A percentile compares a stretch with the other conserved stretches of the same genome.
phyloP scores from a whole-genome alignment of 768 basidiomycete genomes.

The Suillus clintonianus region DNA sequence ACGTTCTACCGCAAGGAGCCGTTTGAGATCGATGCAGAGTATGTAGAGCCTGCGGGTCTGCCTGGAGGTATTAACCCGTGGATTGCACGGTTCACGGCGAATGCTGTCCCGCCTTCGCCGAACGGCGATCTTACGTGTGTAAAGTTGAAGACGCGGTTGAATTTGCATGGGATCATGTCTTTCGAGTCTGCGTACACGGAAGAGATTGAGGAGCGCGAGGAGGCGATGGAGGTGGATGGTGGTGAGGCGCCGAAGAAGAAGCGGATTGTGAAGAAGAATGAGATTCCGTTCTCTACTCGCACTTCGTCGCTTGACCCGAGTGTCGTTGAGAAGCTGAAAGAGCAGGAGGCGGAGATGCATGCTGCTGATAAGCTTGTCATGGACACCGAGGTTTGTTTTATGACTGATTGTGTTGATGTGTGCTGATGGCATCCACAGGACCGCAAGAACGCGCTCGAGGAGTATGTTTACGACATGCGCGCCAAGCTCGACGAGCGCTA shows the following conservation, averaged over 20 bases:
- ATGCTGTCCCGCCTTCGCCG: slow-evolving; percentile 69
- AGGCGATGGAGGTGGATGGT: slow-evolving; percentile 70
- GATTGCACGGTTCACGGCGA: slow-evolving; percentile 80
- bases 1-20: slow-evolving; percentile 89
- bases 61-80: slow-evolving; percentile 85
- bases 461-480: slow-evolving; percentile 96
- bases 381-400: slow-evolving; percentile 84
- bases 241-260: slow-evolving; percentile 79
- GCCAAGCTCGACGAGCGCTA: slow-evolving; percentile 90
- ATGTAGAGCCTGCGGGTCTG: slow-evolving; percentile 69
- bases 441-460: slow-evolving; percentile 97
- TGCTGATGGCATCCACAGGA: slow-evolving; percentile 50
- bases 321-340: slow-evolving; percentile 64
- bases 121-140: slow-evolving; percentile 78
- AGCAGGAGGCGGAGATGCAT: slow-evolving; percentile 88
- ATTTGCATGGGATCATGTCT: slow-evolving; percentile 81
- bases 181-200: slow-evolving; percentile 89
- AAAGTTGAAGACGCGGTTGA: slow-evolving; percentile 89
- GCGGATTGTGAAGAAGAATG: slow-evolving; percentile 80
- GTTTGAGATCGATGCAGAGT: slow-evolving; percentile 87
- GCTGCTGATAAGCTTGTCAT: slow-evolving; percentile 92
- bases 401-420: slow-evolving; percentile 2
- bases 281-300: slow-evolving; percentile 70
- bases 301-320: slow-evolving; percentile 65
- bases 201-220: slow-evolving; percentile 79